Conservation (phyloP, 2,329 filamentous ascomycete species). For the Bipolaris cookei region DNA sequence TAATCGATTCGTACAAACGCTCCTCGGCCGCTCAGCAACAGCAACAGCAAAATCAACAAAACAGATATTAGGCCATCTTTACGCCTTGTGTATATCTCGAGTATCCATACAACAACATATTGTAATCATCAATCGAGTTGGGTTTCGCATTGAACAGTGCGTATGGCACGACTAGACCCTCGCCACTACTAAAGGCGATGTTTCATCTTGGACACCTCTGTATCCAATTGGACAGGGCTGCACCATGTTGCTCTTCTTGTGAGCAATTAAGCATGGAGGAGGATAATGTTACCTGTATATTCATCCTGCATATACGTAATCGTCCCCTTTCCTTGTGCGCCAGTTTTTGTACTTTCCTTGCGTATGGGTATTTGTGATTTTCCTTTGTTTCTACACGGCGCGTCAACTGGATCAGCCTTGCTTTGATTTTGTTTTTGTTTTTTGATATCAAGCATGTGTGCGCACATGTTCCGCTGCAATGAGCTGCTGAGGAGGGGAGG, state of each 20-base stretch:
- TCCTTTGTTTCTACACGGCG: conserved; percentile 15
- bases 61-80: conserved; percentile 33
- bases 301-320: conserved; percentile 12
- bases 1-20: conserved; percentile 46
- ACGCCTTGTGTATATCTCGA: conserved; percentile 35
- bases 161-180: conserved; percentile 14
- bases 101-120: conserved; percentile 22
- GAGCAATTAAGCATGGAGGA: conserved; percentile 6
- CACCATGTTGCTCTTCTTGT: conserved; percentile 6
- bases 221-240: conserved; percentile 12
- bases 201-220: conserved; percentile 19
- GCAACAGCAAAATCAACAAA: conserved; percentile 16
- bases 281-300: conserved; percentile 11
- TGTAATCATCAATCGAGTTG: conserved; percentile 33
- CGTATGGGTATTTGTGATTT: conserved; percentile 9
- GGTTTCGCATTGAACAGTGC: conserved; percentile 27
- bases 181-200: conserved; percentile 34
- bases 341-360: conserved; percentile 10
- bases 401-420: conserved; percentile 7
- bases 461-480: conserved; percentile 1
- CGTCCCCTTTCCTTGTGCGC: conserved; percentile 1
- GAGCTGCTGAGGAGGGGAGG: neutral
- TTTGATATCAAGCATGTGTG: conserved; percentile 4
- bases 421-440: conserved; percentile 1
- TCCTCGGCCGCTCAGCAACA: conserved; percentile 33